Evolutionary conservation across 805 yeast genomes (phyloP).

Genomic region (Candida germanica): DNA sequence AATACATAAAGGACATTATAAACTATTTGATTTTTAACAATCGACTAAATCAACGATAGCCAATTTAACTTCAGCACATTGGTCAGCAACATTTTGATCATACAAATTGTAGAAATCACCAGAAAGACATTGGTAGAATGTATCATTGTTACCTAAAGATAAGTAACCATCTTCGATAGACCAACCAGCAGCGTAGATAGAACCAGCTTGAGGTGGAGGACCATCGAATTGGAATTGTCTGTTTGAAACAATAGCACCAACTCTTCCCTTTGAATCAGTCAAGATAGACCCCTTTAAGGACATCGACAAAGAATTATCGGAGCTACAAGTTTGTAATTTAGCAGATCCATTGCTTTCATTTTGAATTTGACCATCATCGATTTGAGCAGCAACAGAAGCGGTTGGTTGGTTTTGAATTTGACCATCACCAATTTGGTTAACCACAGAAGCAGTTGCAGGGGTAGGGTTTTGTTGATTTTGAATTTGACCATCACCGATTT

Average conservation of each 20-base stretch:
- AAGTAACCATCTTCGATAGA: constrained; percentile 39
- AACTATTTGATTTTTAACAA: constrained; percentile 9
- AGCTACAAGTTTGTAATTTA: constrained; percentile 37
- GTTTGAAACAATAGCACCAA: constrained; percentile 79
- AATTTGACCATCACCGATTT: constrained; percentile 31
- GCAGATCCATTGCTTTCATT: constrained; percentile 31
- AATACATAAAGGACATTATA: constrained; percentile 1
- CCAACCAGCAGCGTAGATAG: constrained; percentile 64
- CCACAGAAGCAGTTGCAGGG: constrained; percentile 7
- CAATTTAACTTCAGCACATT: constrained; percentile 46
- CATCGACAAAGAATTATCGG: constrained; percentile 52
- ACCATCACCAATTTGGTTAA: constrained; percentile 42
- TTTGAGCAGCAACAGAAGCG: constrained; percentile 19
- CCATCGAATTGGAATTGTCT: constrained; percentile 77
- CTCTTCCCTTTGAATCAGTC: constrained; percentile 59
- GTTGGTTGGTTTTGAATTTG: constrained; percentile 40
- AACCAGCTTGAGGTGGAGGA: constrained; percentile 77
- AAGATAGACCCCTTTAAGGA: constrained; percentile 49
- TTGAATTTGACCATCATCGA: constrained; percentile 42
- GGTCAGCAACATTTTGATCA: constrained; percentile 40
- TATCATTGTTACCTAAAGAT: constrained; percentile 59
- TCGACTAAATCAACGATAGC: constrained; percentile 14
- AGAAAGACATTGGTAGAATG: constrained; percentile 71
- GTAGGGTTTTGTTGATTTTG: constrained; percentile 22
- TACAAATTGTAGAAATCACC: constrained; percentile 79